Evolutionary conservation across 345 rosid genomes (phyloP).

Genomic region (Populus alba): DNA sequence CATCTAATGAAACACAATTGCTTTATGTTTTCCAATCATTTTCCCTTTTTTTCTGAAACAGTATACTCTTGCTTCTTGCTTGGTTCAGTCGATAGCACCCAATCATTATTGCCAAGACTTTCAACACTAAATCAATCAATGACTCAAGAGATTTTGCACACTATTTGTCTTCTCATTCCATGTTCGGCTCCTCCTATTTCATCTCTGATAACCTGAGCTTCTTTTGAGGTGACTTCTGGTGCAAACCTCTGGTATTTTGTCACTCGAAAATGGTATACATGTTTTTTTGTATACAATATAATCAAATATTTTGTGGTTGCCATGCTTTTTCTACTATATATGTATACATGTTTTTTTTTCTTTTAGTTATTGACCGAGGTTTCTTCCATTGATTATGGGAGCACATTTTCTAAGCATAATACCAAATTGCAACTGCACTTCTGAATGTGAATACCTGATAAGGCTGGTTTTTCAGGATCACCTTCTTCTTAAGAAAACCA

Average conservation of each 20-base stretch:
- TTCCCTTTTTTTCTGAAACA: not conserved
- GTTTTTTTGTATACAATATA: too few species aligned
- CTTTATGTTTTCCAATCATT: not conserved
- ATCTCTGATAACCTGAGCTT: not conserved
- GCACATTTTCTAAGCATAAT: too few species aligned
- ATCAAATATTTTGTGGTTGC: too few species aligned
- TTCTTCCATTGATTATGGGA: too few species aligned
- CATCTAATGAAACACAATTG: not conserved
- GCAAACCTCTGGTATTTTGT: not conserved
- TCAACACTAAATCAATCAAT: not conserved
- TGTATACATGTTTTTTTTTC: too few species aligned
- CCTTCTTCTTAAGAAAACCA: too few species aligned
- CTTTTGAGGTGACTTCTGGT: not conserved
- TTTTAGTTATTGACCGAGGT: too few species aligned
- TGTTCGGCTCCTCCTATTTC: not conserved
- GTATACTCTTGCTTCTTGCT: constrained; percentile 3
- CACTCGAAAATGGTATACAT: not conserved
- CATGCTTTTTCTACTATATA: too few species aligned
- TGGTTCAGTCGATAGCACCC: not conserved
- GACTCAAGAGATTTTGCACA: not conserved
- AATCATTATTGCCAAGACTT: not conserved
- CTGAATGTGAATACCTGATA: too few species aligned
- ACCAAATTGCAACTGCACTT: too few species aligned
- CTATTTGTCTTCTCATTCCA: not conserved
- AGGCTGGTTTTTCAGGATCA: too few species aligned